These are phyloP conservation scores for Megacollybia marginata DNA, from an alignment of 768 basidiomycete genomes.

Conservation along the genomic window DNA sequence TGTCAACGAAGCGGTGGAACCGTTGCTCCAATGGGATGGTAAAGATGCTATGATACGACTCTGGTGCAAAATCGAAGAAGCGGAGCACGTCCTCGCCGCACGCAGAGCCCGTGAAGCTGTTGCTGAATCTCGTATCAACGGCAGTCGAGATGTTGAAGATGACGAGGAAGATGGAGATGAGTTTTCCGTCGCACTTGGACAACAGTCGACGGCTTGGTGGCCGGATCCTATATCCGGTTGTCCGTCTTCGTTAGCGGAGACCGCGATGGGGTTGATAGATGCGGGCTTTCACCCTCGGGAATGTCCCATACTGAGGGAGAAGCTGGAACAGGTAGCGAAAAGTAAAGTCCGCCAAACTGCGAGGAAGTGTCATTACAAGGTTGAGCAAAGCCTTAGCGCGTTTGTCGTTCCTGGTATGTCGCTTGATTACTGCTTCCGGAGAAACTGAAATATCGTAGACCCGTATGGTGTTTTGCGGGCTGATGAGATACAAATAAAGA, in stretches of 20 bases:
- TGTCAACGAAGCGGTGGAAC: slow-evolving; percentile 16
- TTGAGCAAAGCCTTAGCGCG: slow-evolving; percentile 32
- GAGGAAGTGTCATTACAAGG: slow-evolving; percentile 19
- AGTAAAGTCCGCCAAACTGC: slow-evolving; percentile 15
- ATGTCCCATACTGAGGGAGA: slow-evolving; percentile 26
- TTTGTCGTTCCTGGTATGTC: slow-evolving; percentile 36
- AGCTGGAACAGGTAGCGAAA: slow-evolving; percentile 24
- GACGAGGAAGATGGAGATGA: slow-evolving; percentile 15
- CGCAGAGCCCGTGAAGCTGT: slow-evolving; percentile 12
- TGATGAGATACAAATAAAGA: slow-evolving; percentile 53
- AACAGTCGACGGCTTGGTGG: slow-evolving; percentile 37
- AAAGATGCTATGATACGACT: slow-evolving; percentile 13
- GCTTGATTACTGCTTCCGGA: not conserved
- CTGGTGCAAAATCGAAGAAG: slow-evolving; percentile 12
- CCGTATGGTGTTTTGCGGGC: slow-evolving; percentile 39
- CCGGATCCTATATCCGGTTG: slow-evolving; percentile 33
- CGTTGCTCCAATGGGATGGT: slow-evolving; percentile 21
- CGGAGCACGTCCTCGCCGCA: slow-evolving; percentile 13
- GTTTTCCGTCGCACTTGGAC: slow-evolving; percentile 2
- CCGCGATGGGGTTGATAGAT: slow-evolving; percentile 31
- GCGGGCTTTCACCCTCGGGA: slow-evolving; percentile 32
- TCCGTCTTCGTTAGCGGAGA: slow-evolving; percentile 37
- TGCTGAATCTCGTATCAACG: slow-evolving; percentile 17
- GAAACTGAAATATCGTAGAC: slow-evolving; percentile 29
- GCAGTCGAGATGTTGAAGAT: slow-evolving; percentile 9